Evolutionary conservation across 169 alveolate species (phyloP).

Genomic region (Cryptosporidium andersoni): DNA sequence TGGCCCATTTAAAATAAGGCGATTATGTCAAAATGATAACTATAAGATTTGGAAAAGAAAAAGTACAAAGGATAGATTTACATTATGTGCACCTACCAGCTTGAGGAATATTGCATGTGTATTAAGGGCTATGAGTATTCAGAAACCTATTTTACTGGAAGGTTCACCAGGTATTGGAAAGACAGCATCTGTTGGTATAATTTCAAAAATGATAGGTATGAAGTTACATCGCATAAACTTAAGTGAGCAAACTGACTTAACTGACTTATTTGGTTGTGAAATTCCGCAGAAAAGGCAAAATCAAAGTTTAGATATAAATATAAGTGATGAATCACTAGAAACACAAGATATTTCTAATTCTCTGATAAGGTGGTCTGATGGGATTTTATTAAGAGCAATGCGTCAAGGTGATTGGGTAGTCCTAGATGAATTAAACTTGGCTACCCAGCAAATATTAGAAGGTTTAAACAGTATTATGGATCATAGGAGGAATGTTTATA

Average conservation of each 20-base stretch:
- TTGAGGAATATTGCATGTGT: constrained; percentile 88
- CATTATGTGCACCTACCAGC: constrained; percentile 88
- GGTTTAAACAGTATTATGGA: constrained; percentile 98
- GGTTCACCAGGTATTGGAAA: constrained; percentile 99
- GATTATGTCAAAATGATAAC: background rate
- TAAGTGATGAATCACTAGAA: constrained; percentile 1
- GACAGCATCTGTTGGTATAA: constrained; percentile 91
- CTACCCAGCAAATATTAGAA: constrained; percentile 97
- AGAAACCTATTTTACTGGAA: constrained; percentile 93
- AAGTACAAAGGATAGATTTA: constrained; percentile 73
- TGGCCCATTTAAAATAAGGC: constrained; percentile 39
- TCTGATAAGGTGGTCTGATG: constrained; percentile 93
- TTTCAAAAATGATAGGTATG: constrained; percentile 87
- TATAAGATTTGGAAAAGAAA: too few relatives aligned
- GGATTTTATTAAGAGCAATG: constrained; percentile 95
- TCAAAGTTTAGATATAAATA: background rate
- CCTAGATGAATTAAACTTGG: constrained; percentile 98
- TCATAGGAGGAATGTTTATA: constrained; percentile 95
- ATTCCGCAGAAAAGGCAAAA: constrained; percentile 81
- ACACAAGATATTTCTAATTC: background rate
- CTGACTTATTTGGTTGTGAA: constrained; percentile 90
- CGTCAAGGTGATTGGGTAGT: constrained; percentile 98
- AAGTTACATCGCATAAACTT: constrained; percentile 90
- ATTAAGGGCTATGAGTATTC: constrained; percentile 88
- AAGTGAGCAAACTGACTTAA: constrained; percentile 96